Conservation (phyloP, 2,329 filamentous ascomycete genomes). For the Fusarium cyanostomum region DNA sequence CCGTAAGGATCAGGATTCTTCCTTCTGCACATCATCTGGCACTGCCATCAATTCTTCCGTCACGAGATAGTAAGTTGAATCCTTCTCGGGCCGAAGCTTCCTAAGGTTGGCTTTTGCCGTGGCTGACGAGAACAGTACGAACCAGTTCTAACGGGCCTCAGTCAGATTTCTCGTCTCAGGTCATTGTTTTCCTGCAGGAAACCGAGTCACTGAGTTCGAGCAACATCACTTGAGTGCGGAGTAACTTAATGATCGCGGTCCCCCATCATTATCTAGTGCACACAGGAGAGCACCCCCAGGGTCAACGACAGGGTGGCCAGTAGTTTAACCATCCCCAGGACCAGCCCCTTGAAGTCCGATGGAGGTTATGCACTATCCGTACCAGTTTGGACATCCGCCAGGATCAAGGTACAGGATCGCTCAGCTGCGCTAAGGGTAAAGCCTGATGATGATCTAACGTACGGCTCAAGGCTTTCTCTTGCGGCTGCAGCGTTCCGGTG, state of each 20-base stretch:
- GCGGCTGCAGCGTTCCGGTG: constrained; percentile 26
- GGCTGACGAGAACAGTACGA: background rate
- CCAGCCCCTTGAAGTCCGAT: background rate
- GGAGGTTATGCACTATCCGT: background rate
- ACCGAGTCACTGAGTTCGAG: background rate
- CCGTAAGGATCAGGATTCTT: background rate
- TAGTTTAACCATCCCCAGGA: background rate
- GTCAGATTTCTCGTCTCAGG: background rate
- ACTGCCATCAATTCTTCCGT: background rate
- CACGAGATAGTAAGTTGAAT: background rate
- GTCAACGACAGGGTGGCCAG: background rate
- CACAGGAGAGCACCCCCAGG: constrained; percentile 10
- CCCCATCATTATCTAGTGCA: constrained; percentile 3
- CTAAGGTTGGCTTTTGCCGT: background rate
- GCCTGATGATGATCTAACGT: background rate
- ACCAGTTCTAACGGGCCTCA: background rate
- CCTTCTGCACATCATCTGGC: background rate
- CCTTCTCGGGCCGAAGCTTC: background rate
- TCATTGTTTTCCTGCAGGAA: constrained; percentile 18
- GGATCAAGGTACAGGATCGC: background rate
- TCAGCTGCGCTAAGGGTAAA: background rate
- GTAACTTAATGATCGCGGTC: background rate
- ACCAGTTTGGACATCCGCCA: background rate
- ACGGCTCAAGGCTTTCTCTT: constrained; percentile 17
- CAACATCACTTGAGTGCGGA: background rate